Evolutionary conservation across 1,284 basidiomycete genomes (phyloP).

Genomic region (Hypsizygus ulmarius): DNA sequence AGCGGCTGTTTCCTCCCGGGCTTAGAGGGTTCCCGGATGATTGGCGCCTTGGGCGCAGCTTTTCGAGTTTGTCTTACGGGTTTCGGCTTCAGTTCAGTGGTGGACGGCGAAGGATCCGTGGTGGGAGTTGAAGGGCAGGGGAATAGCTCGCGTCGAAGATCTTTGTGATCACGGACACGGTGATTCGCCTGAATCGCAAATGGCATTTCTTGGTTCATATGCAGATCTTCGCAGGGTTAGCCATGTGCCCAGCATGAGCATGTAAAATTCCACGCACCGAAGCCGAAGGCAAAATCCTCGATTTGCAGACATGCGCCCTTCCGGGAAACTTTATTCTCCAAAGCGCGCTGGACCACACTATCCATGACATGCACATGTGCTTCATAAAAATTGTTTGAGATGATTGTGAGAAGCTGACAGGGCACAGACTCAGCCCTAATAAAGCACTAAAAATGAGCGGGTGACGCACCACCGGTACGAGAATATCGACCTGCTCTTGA

Average conservation of each 20-base stretch:
- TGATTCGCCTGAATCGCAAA: no score
- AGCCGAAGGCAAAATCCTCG: constrained; percentile 16
- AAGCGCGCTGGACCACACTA: constrained; percentile 10
- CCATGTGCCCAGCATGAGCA: not conserved
- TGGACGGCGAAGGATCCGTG: no score
- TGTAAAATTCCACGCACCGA: constrained; percentile 8
- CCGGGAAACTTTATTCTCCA: constrained; percentile 13
- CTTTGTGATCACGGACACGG: no score
- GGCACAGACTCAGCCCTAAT: not conserved
- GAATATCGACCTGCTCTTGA: constrained; percentile 5
- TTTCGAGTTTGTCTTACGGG: no score
- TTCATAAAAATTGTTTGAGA: constrained; percentile 19
- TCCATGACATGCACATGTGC: constrained; percentile 16
- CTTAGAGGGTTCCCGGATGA: no score
- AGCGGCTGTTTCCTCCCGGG: no score
- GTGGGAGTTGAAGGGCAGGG: no score
- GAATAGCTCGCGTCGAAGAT: no score
- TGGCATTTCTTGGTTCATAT: constrained; percentile 11
- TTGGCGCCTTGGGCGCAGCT: no score
- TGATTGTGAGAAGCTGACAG: constrained; percentile 13
- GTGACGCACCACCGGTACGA: constrained; percentile 13
- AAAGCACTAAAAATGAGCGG: not conserved
- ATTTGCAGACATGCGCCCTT: constrained; percentile 11
- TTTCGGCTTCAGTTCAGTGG: no score
- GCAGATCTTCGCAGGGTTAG: constrained; percentile 9